These are phyloP conservation scores for Ceratobasidium sp. DNA, from an alignment of 1,284 basidiomycete genomes.

Conservation along the genomic window DNA sequence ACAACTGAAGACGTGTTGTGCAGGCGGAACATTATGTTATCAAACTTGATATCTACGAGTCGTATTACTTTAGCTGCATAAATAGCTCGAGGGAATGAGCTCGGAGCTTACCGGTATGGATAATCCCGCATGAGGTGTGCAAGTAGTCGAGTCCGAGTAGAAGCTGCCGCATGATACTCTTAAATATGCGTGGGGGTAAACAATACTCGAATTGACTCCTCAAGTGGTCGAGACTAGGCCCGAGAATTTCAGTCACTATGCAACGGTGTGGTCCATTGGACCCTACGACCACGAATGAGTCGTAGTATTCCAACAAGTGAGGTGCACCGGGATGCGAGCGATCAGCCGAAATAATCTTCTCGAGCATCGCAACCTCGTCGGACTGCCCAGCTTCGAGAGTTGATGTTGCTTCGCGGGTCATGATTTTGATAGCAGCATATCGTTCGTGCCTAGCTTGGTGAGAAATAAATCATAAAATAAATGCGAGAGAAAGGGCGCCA, in stretches of 20 bases:
- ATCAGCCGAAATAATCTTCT: neutral
- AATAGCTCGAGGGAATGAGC: neutral
- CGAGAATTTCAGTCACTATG: slow-evolving; percentile 7
- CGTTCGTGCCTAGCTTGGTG: neutral
- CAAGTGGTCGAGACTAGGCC: neutral
- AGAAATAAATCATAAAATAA: neutral
- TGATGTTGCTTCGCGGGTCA: slow-evolving; percentile 17
- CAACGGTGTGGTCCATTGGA: neutral
- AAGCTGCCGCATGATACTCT: slow-evolving; percentile 97
- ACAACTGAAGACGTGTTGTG: neutral
- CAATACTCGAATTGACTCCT: slow-evolving; percentile 60
- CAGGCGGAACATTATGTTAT: slow-evolving; percentile 88
- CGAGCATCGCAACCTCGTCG: slow-evolving; percentile 8
- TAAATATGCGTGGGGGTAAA: slow-evolving; percentile 92
- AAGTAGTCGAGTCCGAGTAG: slow-evolving; percentile 97
- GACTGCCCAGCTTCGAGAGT: neutral
- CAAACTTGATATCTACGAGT: slow-evolving; percentile 84
- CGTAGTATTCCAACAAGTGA: slow-evolving; percentile 5
- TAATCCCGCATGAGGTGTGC: slow-evolving; percentile 95
- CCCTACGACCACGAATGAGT: neutral
- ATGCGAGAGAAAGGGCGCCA: neutral
- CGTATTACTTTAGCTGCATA: neutral
- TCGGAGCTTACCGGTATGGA: slow-evolving; percentile 75
- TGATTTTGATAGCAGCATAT: slow-evolving; percentile 10
- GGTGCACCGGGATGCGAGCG: neutral